phyloP scores from a whole-genome alignment of 1,284 basidiomycete species.

The Cryptococcus sp. region DNA sequence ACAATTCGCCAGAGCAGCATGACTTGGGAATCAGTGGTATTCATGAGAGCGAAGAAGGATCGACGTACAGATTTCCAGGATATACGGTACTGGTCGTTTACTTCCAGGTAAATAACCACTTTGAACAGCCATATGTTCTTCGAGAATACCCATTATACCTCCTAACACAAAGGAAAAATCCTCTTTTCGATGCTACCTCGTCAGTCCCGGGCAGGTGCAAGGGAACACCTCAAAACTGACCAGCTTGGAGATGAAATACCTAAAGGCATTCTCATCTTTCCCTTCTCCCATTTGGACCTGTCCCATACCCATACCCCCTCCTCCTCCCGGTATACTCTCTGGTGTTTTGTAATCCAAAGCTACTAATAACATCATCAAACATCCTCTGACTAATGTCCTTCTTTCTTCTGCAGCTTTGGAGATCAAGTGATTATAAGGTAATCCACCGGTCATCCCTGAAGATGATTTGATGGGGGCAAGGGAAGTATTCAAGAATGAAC shows the following conservation, averaged over 20 bases:
- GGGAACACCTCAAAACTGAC: slow-evolving; percentile 48
- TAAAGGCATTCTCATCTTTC: slow-evolving; percentile 74
- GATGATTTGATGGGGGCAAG: slow-evolving; percentile 60
- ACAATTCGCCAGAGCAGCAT: slow-evolving; percentile 85
- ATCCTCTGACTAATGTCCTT: slow-evolving; percentile 63
- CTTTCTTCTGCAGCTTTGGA: slow-evolving; percentile 74
- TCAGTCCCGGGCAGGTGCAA: not conserved
- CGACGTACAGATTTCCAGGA: slow-evolving; percentile 59
- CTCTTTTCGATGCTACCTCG: slow-evolving; percentile 68
- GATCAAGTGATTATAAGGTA: slow-evolving; percentile 86
- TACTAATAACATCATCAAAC: slow-evolving; percentile 68
- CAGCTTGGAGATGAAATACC: slow-evolving; percentile 82
- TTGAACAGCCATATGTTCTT: slow-evolving; percentile 66
- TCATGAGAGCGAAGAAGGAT: not conserved
- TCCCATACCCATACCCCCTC: not conserved
- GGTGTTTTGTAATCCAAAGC: slow-evolving; percentile 68
- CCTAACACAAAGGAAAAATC: slow-evolving; percentile 78
- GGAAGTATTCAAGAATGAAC: slow-evolving; percentile 83
- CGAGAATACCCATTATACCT: slow-evolving; percentile 65
- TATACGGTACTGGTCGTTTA: slow-evolving; percentile 69
- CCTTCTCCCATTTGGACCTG: slow-evolving; percentile 20
- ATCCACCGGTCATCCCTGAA: slow-evolving; percentile 33
- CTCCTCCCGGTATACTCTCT: slow-evolving; percentile 46
- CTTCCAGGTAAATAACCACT: slow-evolving; percentile 77
- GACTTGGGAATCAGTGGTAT: slow-evolving; percentile 51